Percentiles rank a stretch among this genome's conserved stretches.
Evolutionary conservation across 2,329 filamentous ascomycete species (phyloP).

Genomic region (Phaeosphaeriaceae sp.): DNA sequence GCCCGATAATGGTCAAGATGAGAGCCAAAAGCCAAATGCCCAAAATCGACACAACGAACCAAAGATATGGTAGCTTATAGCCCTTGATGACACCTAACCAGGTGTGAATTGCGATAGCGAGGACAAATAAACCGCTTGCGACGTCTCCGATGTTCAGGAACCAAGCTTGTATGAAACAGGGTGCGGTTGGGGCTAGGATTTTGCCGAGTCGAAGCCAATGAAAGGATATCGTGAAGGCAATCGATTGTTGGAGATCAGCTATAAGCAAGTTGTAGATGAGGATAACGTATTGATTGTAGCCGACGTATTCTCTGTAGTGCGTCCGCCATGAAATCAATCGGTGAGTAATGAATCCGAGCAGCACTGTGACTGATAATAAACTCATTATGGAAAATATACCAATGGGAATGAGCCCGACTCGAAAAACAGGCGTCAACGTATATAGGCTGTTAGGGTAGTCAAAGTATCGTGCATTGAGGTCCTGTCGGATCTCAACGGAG

Average conservation of each 20-base stretch:
- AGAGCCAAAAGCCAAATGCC: constrained; percentile 55
- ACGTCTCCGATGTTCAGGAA: constrained; percentile 61
- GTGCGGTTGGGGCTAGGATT: constrained; percentile 52
- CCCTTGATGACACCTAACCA: constrained; percentile 58
- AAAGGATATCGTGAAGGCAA: constrained; percentile 58
- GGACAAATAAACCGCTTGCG: constrained; percentile 59
- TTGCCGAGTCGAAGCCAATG: constrained; percentile 55
- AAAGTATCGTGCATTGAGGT: constrained; percentile 28
- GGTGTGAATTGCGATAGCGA: constrained; percentile 62
- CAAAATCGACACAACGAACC: constrained; percentile 54
- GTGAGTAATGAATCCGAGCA: constrained; percentile 59
- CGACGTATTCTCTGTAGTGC: constrained; percentile 57
- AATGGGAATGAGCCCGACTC: constrained; percentile 55
- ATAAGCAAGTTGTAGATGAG: constrained; percentile 61
- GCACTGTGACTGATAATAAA: constrained; percentile 50
- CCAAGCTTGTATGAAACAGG: constrained; percentile 59
- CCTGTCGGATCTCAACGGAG: constrained; percentile 10
- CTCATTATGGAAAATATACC: constrained; percentile 56
- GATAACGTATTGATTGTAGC: constrained; percentile 62
- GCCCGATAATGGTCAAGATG: constrained; percentile 55
- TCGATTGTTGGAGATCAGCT: constrained; percentile 60
- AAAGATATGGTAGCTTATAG: constrained; percentile 53
- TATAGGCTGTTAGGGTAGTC: constrained; percentile 40
- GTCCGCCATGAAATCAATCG: constrained; percentile 59
- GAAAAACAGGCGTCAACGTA: constrained; percentile 35